These are phyloP conservation scores for Cladosporium sp. DNA, from an alignment of 2,329 filamentous ascomycete genomes.

Conservation along the genomic window DNA sequence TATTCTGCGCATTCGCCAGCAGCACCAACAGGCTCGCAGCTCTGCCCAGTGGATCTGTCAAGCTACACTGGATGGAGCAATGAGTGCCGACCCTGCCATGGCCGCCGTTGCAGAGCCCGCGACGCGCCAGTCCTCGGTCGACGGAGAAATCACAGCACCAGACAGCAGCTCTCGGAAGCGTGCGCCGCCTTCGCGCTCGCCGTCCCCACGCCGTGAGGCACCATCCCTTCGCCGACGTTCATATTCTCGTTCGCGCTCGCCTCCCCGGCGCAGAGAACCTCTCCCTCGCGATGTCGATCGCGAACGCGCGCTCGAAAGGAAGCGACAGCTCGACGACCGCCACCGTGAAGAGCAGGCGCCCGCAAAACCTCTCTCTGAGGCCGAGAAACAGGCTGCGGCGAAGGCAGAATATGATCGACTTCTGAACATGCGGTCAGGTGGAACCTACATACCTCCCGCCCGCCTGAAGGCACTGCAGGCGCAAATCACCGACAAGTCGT, in stretches of 20 bases:
- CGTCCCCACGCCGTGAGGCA: conserved; percentile 30
- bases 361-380: conserved; percentile 57
- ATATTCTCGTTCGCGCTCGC: conserved; percentile 27
- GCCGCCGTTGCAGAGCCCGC: conserved; percentile 7
- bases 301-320: conserved; percentile 46
- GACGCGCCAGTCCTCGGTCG: neutral
- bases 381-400: conserved; percentile 78
- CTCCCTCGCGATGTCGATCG: conserved; percentile 45
- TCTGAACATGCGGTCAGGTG: conserved; percentile 85
- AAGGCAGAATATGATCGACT: conserved; percentile 94
- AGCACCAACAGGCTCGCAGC: neutral
- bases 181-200: conserved; percentile 29
- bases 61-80: neutral
- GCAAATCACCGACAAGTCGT: conserved; percentile 92
- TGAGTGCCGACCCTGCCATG: conserved; percentile 6
- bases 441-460: conserved; percentile 93
- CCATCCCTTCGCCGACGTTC: conserved; percentile 27
- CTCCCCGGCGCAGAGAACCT: conserved; percentile 30
- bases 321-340: conserved; percentile 43
- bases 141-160: conserved; percentile 9
- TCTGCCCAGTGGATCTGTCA: too few relatives aligned
- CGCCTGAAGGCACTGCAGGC: conserved; percentile 85
- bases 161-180: conserved; percentile 27
- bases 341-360: conserved; percentile 36
- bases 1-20: neutral